Base-by-base conservation (phyloP, 176 grass and related monocot species). In the Pontederia crassipes region DNA sequence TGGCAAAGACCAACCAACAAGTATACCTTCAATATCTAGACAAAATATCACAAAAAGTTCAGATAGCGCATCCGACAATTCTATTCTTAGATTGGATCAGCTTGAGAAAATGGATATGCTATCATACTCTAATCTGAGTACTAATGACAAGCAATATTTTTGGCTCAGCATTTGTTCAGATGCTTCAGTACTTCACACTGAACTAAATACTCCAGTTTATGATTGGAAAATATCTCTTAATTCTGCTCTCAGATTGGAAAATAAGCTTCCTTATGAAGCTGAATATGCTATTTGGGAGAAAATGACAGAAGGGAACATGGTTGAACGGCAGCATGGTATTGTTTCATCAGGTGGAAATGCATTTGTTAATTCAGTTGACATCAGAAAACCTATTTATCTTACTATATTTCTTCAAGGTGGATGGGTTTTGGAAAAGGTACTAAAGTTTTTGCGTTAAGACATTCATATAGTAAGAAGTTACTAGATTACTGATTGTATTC, bases 261-360 rank as follows among this genome's bases (percentile, higher is more conserved):
- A 97, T 75, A 97, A 91, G 67, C 84, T 97, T 64, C 92, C 92
- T 7, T 83, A 70, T 52, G 83, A 91, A 77, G 70, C 83, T 88
- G 87, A 91, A 70, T 97, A 88, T 91, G 76, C 83, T 80, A 78
- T 97, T 68, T 97, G 87, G 92, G 87, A 97, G 81, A 90, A 72
- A 62, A 77, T 75, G n/a, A 9, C 11, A 71, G 84, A 88, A 73
- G 79, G 87, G 65, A 97, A 73, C 80, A 85, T 85, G 87, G 84
- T 91, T 52, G 87, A 97, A 73, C 82, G 79, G 67, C 92, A 91
- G 67, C 81, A 83, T 88, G 79, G 81, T 64, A 64, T 83, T 58
- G 68, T 97, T 52, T 58, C 60, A 9, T 78, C 92, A 70, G 87
- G 83, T 78, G 87, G 79, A 73, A 82, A 18, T 68, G 79, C 82